Evolutionary conservation across 768 basidiomycete genomes (phyloP).

Genomic region (Suillus subaureus): DNA sequence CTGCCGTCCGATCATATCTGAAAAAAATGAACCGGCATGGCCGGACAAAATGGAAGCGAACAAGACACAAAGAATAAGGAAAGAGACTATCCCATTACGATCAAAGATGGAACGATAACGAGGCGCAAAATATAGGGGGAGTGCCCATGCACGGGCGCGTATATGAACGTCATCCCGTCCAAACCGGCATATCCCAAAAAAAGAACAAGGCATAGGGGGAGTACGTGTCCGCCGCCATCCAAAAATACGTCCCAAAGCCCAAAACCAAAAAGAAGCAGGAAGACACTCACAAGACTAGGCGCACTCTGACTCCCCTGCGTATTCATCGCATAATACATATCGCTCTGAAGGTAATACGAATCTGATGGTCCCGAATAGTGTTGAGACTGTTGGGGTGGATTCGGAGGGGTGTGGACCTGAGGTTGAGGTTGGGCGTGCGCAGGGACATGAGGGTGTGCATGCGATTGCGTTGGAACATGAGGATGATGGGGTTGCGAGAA

Average conservation of each 20-base stretch:
- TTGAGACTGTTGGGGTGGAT: background rate
- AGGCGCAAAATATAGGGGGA: background rate
- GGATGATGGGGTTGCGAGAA: background rate
- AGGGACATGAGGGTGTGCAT: background rate
- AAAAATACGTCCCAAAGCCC: background rate
- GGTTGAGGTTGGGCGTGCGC: conserved; percentile 1
- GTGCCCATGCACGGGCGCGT: background rate
- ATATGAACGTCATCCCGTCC: background rate
- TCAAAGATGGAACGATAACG: background rate
- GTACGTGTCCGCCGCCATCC: background rate
- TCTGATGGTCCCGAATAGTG: background rate
- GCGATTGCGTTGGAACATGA: conserved; percentile 11
- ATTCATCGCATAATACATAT: conserved; percentile 14
- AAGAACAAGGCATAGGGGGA: background rate
- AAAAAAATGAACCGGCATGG: background rate
- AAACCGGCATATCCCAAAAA: background rate
- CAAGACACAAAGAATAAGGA: background rate
- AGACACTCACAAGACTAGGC: conserved; percentile 29
- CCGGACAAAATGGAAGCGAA: background rate
- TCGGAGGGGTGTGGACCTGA: background rate
- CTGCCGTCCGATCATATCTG: conserved; percentile 7
- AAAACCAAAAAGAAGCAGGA: background rate
- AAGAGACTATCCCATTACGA: background rate
- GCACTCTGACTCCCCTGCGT: conserved; percentile 19
- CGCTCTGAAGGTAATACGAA: background rate